These are phyloP conservation scores for Cystobasidiaceae sp. DNA, from an alignment of 1,284 basidiomycete species.

Conservation along the genomic window DNA sequence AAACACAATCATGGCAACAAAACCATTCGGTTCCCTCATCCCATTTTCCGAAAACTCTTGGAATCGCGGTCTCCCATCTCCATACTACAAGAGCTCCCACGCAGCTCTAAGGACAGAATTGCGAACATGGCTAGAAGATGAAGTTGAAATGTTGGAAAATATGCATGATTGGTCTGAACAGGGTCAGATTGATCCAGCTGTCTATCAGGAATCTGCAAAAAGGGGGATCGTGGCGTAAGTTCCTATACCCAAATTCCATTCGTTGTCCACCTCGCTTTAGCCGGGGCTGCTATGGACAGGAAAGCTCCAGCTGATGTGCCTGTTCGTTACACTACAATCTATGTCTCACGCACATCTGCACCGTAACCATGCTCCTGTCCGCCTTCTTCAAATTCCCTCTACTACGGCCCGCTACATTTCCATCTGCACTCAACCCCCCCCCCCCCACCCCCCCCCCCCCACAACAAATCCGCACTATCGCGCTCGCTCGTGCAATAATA, in stretches of 20 bases:
- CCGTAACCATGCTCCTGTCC: no score
- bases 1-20: slow-evolving; percentile 8
- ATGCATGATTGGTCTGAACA: slow-evolving; percentile 38
- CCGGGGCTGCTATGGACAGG: no score
- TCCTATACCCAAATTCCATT: no score
- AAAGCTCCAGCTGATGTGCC: no score
- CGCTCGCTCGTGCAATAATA: not conserved
- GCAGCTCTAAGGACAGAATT: slow-evolving; percentile 46
- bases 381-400: no score
- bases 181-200: slow-evolving; percentile 35
- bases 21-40: slow-evolving; percentile 32
- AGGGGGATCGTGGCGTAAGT: slow-evolving; percentile 44
- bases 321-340: no score
- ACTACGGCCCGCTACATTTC: no score
- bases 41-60: slow-evolving; percentile 42
- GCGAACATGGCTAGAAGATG: slow-evolving; percentile 43
- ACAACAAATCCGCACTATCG: not conserved
- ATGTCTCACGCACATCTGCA: no score
- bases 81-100: slow-evolving; percentile 49
- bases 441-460: not conserved
- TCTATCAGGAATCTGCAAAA: slow-evolving; percentile 44
- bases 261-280: no score
- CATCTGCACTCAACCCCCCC: no score
- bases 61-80: slow-evolving; percentile 47
- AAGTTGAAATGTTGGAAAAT: slow-evolving; percentile 36